Evolutionary conservation across 495 filamentous ascomycete genomes (phyloP), one percentile per base, ranked within the genome.

Genomic region (Aspergillus nidulans): DNA sequence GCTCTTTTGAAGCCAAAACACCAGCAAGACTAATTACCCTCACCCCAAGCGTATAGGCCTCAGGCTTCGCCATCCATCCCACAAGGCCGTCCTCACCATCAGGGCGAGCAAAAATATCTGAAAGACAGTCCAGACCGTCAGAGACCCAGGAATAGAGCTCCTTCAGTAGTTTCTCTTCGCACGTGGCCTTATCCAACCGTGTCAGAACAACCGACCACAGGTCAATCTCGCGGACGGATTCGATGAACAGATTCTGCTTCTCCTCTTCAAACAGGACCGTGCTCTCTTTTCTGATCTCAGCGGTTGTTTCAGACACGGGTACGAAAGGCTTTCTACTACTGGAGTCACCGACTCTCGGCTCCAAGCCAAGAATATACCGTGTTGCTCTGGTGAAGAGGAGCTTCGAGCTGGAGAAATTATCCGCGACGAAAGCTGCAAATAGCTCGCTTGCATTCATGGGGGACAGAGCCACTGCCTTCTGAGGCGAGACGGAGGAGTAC

Each of bases 171-270:
- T 26, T 28, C n/a, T 67, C 45, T 4, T 67, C 60, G 42, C 58
- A 69, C 1, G 67, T 55, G 16, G 45, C 25, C 38, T 49, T 51
- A 8, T 47, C 57, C 28, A 83, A 48, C 0, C 53, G 45, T 6
- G 59, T 32, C 9, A 87, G 73, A 12, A 77, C 69, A 6, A 63
- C 52, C 3, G 76, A 69, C 92, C 91, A 96, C 12, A 79, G 49
- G 19, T 76, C 73, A 1, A 82, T 74, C 69, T 96, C 92, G 7
- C 79, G 69, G 3, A 89, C 80, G 45, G 88, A 82, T 61, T 96
- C 92, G 46, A 94, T 75, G 64, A 87, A 97, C 0, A 96, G 74
- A 55, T 98, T 98, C 58, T 92, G 90, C 60, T 94, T 91, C 70
- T 98, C 94, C 60, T 88, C 77, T 13, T 82, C 84, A 62, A 98